Percentiles rank a stretch among this genome's conserved stretches.
Conservation (phyloP, 768 basidiomycete species). For the Chalciporus pseudorubinellus region DNA sequence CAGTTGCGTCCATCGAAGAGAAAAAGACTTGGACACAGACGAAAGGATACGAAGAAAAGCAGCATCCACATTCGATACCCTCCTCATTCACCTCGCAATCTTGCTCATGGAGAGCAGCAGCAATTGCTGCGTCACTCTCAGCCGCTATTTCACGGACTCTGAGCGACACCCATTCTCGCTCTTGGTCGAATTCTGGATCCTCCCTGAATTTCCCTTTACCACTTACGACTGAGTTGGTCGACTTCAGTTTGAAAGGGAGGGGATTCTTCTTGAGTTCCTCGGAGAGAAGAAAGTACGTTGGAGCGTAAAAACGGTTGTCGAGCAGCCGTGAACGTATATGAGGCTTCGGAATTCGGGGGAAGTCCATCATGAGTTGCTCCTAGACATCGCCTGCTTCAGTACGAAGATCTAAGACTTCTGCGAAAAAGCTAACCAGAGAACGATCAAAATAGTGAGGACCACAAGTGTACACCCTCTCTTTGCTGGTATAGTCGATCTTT, state of each 20-base stretch:
- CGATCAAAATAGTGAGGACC: constrained; percentile 48
- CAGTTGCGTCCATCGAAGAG: not conserved
- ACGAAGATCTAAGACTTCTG: not conserved
- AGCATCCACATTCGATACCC: constrained; percentile 87
- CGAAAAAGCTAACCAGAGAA: constrained; percentile 42
- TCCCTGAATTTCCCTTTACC: constrained; percentile 41
- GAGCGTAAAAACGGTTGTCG: constrained; percentile 54
- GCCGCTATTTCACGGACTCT: constrained; percentile 29
- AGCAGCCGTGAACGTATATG: constrained; percentile 49
- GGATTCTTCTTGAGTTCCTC: constrained; percentile 31
- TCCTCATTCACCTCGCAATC: constrained; percentile 48
- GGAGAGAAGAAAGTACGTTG: constrained; percentile 54
- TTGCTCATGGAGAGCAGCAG: constrained; percentile 37
- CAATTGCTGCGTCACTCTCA: constrained; percentile 28
- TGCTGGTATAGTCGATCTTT: constrained; percentile 54
- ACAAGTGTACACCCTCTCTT: constrained; percentile 42
- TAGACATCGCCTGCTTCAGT: constrained; percentile 20
- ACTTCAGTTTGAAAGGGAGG: constrained; percentile 40
- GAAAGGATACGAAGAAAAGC: constrained; percentile 70
- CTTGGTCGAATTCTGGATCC: constrained; percentile 45
- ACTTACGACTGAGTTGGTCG: constrained; percentile 34
- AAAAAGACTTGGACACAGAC: constrained; percentile 41
- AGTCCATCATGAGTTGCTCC: constrained; percentile 55
- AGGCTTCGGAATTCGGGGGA: constrained; percentile 54
- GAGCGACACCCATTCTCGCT: constrained; percentile 47